Conservation (phyloP, 495 filamentous ascomycete genomes). For the Penicillium fimorum region DNA sequence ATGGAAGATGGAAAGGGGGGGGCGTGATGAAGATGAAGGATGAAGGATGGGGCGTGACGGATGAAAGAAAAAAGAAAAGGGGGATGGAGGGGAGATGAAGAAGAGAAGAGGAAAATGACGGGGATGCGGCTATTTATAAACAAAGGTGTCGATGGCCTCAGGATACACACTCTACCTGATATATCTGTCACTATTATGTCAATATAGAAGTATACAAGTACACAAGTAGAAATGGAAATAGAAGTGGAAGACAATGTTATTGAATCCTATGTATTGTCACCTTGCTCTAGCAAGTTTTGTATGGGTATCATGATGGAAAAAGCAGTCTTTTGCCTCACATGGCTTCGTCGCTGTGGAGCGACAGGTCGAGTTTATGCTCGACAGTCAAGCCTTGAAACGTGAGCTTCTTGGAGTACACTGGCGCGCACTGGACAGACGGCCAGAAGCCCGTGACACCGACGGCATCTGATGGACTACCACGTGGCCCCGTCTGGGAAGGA, state of each 20-base stretch:
- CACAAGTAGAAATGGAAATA: neutral
- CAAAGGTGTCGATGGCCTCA: neutral
- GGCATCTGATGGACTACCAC: slow-evolving; percentile 5
- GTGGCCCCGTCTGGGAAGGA: neutral
- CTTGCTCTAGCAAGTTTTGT: slow-evolving; percentile 12
- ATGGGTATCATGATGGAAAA: slow-evolving; percentile 12
- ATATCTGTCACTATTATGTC: neutral
- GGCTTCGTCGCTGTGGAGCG: slow-evolving; percentile 4
- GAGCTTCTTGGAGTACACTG: slow-evolving; percentile 4
- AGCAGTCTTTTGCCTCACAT: slow-evolving; percentile 9
- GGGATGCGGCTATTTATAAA: neutral
- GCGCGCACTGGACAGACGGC: slow-evolving; percentile 6
- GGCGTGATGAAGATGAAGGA: neutral
- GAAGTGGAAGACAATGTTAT: slow-evolving; percentile 5
- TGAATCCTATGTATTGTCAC: slow-evolving; percentile 11
- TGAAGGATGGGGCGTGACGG: neutral
- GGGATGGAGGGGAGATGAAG: slow-evolving; percentile 5
- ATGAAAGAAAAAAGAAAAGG: neutral
- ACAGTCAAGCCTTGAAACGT: slow-evolving; percentile 8
- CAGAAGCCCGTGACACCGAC: slow-evolving; percentile 6
- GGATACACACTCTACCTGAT: neutral
- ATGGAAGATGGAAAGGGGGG: neutral
- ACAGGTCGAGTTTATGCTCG: slow-evolving; percentile 10
- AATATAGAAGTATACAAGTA: neutral
- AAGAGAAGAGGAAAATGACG: slow-evolving; percentile 1